Percentiles rank a stretch among this genome's conserved stretches.
phyloP scores from a whole-genome alignment of 768 basidiomycete genomes.

The Steccherinum ochraceum region DNA sequence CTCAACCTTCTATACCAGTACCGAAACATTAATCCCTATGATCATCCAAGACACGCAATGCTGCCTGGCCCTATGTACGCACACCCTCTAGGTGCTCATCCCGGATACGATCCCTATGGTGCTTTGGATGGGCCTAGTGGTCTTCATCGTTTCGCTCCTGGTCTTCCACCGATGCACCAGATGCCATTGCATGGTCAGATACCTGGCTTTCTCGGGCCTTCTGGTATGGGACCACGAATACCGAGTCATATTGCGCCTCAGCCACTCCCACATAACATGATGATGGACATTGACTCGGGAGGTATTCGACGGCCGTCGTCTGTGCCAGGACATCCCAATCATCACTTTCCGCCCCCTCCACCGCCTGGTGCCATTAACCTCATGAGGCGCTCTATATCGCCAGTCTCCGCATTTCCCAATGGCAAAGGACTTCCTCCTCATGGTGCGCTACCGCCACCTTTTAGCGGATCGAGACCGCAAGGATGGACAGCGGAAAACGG shows the following conservation, averaged over 20 bases:
- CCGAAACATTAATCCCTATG: slow-evolving; percentile 11
- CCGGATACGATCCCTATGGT: slow-evolving; percentile 13
- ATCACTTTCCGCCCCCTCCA: slow-evolving; percentile 12
- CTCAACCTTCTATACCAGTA: slow-evolving; percentile 23
- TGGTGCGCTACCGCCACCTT: slow-evolving; percentile 12
- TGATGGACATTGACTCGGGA: slow-evolving; percentile 19
- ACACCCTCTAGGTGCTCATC: slow-evolving; percentile 6
- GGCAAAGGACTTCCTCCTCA: slow-evolving; percentile 10
- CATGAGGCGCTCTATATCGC: slow-evolving; percentile 23
- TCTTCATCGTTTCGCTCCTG: slow-evolving; percentile 13
- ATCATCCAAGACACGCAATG: slow-evolving; percentile 9
- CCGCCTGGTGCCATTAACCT: slow-evolving; percentile 10
- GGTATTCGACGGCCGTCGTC: slow-evolving; percentile 13
- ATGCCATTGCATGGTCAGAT: neutral
- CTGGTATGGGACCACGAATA: slow-evolving; percentile 13
- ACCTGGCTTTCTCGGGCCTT: neutral
- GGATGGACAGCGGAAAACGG: slow-evolving; percentile 12
- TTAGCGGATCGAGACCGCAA: slow-evolving; percentile 10
- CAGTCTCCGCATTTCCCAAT: slow-evolving; percentile 14
- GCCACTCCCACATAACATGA: slow-evolving; percentile 16
- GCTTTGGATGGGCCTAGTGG: slow-evolving; percentile 13
- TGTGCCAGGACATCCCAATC: slow-evolving; percentile 2
- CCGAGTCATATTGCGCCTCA: slow-evolving; percentile 19
- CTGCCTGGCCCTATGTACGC: slow-evolving; percentile 1
- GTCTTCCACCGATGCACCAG: slow-evolving; percentile 4